phyloP scores from a whole-genome alignment of 1,284 basidiomycete species.

The Rhodotorula sp. region DNA sequence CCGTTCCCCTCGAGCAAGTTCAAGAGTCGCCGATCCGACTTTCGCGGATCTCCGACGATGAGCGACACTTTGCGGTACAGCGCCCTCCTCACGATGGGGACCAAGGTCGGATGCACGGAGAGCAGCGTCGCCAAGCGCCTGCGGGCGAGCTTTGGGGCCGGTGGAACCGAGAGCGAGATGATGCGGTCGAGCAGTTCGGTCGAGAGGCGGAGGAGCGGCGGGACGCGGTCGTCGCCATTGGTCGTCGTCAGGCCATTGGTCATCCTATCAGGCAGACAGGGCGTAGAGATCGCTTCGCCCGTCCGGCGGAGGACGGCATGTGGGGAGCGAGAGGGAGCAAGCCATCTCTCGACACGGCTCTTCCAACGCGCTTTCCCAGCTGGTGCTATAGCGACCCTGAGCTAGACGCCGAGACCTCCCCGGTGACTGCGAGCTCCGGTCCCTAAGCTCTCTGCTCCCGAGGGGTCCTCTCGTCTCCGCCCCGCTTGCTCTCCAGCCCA shows the following conservation, averaged over 20 bases:
- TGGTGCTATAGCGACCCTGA: not conserved
- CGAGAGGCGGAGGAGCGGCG: constrained; percentile 19
- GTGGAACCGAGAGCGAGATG: constrained; percentile 1
- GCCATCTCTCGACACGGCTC: not conserved
- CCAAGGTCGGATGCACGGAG: constrained; percentile 4
- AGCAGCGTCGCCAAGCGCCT: constrained; percentile 2
- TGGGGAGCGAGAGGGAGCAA: not conserved
- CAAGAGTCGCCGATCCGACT: constrained; percentile 1
- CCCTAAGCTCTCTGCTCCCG: too few species aligned
- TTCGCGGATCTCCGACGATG: constrained; percentile 4
- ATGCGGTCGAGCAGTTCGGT: constrained; percentile 25
- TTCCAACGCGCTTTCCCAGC: not conserved
- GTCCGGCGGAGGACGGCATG: not conserved
- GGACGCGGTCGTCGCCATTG: not conserved
- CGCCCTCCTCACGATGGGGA: constrained; percentile 10
- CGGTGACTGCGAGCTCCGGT: too few species aligned
- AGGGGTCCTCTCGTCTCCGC: too few species aligned
- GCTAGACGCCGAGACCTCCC: too few species aligned
- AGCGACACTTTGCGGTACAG: constrained; percentile 14
- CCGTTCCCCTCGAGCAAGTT: not conserved
- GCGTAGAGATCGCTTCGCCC: not conserved
- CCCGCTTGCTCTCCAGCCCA: too few species aligned
- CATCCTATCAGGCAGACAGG: too few species aligned
- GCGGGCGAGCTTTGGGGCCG: not conserved
- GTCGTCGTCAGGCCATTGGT: not conserved